Evolutionary conservation across 1,284 basidiomycete genomes (phyloP), one percentile per base, ranked within the genome.

Genomic region (Sanghuangporus weigelae): DNA sequence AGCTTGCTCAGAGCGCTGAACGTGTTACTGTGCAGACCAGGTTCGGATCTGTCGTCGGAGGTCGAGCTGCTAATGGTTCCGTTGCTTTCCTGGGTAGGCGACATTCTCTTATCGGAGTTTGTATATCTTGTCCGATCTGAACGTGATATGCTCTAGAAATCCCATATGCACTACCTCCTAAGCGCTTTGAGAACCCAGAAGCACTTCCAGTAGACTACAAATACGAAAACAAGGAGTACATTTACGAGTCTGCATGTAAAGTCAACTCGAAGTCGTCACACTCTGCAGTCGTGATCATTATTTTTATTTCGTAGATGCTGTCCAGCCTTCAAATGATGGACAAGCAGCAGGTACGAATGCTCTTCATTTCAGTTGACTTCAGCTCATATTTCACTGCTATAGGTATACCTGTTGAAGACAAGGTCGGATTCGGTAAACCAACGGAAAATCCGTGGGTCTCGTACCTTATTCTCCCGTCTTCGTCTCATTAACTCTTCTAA

Each of bases 101-200:
- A 35, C 49, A 26, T 23, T 14, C 1, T 21, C 19, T n/a, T 16
- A 35, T 49, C 58, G 57, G 16, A 48, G 21, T 12, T n/a, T 12
- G 44, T 44, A 46, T 46, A 46, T 19, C 7, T 53, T 26, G 38
- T 35, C 31, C 11, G 12, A 26, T 42, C 11, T 56, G 11, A 44
- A 2, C 19, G 39, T 39, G 23, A 14, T n/a, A 31, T 31, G 19
- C 6, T 56, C 1, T 64, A 91, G 89, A 92, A 75, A 77, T 93
- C 38, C 89, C 90, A 0, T 92, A 89, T 70, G 89, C 84, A 1
- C 72, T 86, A 23, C 81, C 84, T 48, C 86, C 86, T 0, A 73
- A 69, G 35, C 79, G 89, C 35, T 92, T 90, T 69, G 75, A 83
- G 57, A 84, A 91, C 69, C 84, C 89, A 1, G 69, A 79, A 39